A percentile compares a stretch with the other conserved stretches of the same genome.
Conservation (phyloP, 805 yeast genomes). For the Yarrowia phangngaensis region DNA sequence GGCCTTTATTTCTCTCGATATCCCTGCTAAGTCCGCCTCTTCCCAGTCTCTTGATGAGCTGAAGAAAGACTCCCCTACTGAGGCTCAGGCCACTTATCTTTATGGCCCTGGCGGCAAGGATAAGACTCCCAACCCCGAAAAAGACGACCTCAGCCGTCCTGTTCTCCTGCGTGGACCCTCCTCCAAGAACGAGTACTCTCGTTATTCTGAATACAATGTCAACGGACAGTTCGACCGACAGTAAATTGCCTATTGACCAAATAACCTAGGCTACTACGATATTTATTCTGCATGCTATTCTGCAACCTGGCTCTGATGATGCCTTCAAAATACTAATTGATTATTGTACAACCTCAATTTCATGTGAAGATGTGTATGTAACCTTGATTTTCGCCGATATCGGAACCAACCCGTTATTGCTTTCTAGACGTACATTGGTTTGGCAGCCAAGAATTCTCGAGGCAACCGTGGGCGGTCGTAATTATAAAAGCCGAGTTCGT, state of each 20-base stretch:
- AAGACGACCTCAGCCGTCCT: constrained; percentile 21
- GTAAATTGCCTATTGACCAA: neutral
- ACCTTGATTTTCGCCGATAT: too few species aligned
- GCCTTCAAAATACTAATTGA: constrained; percentile 3
- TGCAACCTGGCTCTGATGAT: neutral
- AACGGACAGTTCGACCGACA: constrained; percentile 21
- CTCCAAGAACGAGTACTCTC: constrained; percentile 21
- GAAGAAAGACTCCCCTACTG: constrained; percentile 14
- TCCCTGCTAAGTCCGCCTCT: constrained; percentile 26
- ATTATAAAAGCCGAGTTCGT: too few species aligned
- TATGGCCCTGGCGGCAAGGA: constrained; percentile 26
- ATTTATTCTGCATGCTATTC: constrained; percentile 19
- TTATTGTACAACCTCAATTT: neutral
- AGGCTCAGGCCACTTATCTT: constrained; percentile 21
- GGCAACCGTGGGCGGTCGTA: too few species aligned
- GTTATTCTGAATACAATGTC: constrained; percentile 21
- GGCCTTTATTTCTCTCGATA: constrained; percentile 25
- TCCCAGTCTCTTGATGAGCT: constrained; percentile 25
- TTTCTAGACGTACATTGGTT: too few species aligned
- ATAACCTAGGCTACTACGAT: too few species aligned
- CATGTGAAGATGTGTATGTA: too few species aligned
- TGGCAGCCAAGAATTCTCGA: too few species aligned
- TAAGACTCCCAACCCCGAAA: constrained; percentile 25
- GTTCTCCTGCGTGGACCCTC: constrained; percentile 26
- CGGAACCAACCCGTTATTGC: too few species aligned